Base-by-base conservation (phyloP, 2,329 filamentous ascomycete species). In the Aspergillus puulaauensis region DNA sequence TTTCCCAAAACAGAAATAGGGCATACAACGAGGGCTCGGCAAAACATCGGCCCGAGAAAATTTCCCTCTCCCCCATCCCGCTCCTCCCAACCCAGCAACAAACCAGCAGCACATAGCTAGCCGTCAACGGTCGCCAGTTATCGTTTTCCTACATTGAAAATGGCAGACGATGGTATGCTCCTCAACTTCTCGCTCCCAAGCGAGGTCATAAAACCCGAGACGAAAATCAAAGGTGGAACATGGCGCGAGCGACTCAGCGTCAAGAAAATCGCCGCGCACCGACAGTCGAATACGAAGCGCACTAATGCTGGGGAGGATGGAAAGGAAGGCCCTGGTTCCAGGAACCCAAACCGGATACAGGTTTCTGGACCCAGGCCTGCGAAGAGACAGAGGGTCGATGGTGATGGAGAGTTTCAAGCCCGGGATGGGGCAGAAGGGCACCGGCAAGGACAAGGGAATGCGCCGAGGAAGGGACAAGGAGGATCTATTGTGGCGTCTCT, bases 131-230 rank as follows among this genome's bases (percentile, higher is more conserved):
- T 37, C 33, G 33, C 35, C 48, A 39, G n/a, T 19, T 46, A 15
- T 31, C 4, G 23, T 6, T 9, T 15, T 9, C 8, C 12, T 40
- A 6, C 17, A 19, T 39, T 31, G 19, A 65, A 52, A 41, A 97
- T 98, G 93, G 90, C 90, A 52, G 93, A 98, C 80, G 90, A 96
- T 86, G 92, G 92, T 66, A 90, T 99, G 86, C 84, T 97, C 57
- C 81, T 98, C 71, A 98, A 98, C 69, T 97, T 98, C 73, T 87
- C 91, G 67, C 80, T 96, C 57, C 83, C 85, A 27, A 86, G 90
- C 63, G 83, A 80, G 60, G 83, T 89, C 12, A 73, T 90, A 54
- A 82, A 87, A 59, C 80, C 83, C 6, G 81, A 82, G 65, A 77
- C 80, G 3, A 83, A 79, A 54, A 90, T 96, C 75, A 95, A 90